Base-by-base conservation (phyloP, 2,329 filamentous ascomycete species). In the Verticillium tricorpus region DNA sequence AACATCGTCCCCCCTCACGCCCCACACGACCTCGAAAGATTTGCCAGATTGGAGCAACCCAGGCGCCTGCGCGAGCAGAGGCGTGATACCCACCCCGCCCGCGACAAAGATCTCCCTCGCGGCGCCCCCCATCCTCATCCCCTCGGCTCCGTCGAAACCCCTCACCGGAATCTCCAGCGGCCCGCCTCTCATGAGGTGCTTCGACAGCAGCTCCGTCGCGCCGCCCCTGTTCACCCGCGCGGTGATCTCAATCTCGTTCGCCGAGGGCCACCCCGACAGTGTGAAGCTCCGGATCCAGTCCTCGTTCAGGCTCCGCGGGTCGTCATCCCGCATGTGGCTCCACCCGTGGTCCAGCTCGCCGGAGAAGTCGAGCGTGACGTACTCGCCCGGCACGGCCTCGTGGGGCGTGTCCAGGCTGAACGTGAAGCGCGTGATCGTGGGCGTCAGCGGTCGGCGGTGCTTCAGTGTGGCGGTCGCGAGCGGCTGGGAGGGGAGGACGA, bases 281-380 rank as follows among this genome's bases (percentile, higher is more conserved):
- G 92, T 96, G 69, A 96, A 96, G 0, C 92, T 96, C 32, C 92
- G 81, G 5, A 95, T 80, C 64, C 86, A 93, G 71, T 97, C 92
- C 70, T 96, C 92, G 68, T 96, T 97, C 17, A 96, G 73, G 67
- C 87, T 90, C 65, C 82, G 82, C 5, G 92, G 92, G 66, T 96
- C 91, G 62, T 90, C 86, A 65, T 96, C 88, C 2, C 87, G 81
- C 92, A 96, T 96, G 71, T 96, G 93, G 57, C 82, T 85, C 73
- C 92, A 96, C 0, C 92, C 92, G 12, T 80, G 73, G 65, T 90
- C 86, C 1, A 96, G 77, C 68, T 93, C 87, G 0, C 80, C 72
- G 14, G 82, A 79, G 69, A 96, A 93, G 63, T 90, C 87, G 2
- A 96, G 74, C 1, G 90, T 92, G 19, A 91, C 84, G 74, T 95